phyloP scores from a whole-genome alignment of 257 asterid species.

The Thymus quinquecostatus region DNA sequence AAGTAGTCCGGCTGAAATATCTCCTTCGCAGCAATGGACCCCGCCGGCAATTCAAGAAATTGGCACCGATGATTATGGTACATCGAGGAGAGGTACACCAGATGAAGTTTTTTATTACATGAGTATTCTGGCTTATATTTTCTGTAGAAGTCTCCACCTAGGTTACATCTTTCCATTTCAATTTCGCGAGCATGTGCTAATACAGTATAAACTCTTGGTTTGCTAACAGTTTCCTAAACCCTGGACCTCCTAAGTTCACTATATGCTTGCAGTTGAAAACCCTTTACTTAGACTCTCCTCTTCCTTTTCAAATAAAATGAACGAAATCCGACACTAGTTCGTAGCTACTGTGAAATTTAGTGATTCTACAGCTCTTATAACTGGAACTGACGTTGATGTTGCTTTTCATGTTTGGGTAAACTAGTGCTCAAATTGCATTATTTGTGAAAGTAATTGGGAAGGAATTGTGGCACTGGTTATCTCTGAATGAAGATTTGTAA shows the following conservation, averaged over 20 bases:
- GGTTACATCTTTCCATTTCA: neutral
- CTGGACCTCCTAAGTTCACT: neutral
- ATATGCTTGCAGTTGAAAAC: neutral
- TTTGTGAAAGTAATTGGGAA: neutral
- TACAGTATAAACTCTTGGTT: neutral
- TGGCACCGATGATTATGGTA: conserved; percentile 63
- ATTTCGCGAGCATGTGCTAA: neutral
- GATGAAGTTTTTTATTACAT: neutral
- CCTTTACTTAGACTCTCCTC: conserved; percentile 1
- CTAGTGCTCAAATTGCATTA: neutral
- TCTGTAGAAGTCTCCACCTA: neutral
- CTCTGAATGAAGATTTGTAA: neutral
- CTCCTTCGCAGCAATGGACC: conserved; percentile 85
- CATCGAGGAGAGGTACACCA: conserved; percentile 70
- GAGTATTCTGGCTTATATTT: conserved; percentile 14
- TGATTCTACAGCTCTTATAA: conserved; percentile 9
- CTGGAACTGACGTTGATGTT: conserved; percentile 1
- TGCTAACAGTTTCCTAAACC: neutral
- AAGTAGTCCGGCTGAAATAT: conserved; percentile 89
- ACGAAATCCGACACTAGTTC: neutral
- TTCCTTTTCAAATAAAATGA: conserved; percentile 7
- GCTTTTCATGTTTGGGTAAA: conserved; percentile 2
- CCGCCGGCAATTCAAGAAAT: conserved; percentile 91
- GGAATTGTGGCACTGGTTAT: neutral
- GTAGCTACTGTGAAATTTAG: neutral